Conservation (phyloP, 805 yeast species). For the Sugiyamaella mastotermitis region DNA sequence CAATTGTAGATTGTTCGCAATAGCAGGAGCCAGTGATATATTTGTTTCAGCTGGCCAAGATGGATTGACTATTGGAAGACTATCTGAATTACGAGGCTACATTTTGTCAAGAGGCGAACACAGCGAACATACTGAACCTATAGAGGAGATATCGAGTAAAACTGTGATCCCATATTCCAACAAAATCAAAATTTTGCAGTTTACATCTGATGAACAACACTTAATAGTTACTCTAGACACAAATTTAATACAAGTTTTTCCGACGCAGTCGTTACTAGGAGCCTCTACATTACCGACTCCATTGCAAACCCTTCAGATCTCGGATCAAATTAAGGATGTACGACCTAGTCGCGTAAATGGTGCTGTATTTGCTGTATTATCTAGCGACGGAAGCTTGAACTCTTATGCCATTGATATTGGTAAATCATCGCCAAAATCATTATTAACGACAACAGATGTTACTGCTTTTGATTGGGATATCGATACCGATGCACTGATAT, state of each 20-base stretch:
- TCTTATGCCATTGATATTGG: no score
- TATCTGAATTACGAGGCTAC: conserved; percentile 16
- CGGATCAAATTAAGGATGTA: conserved; percentile 10
- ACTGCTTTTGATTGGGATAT: no score
- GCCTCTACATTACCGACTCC: not conserved
- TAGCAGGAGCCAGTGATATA: conserved; percentile 21
- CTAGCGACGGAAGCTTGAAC: conserved; percentile 7
- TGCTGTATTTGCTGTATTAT: conserved; percentile 13
- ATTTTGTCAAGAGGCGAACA: not conserved
- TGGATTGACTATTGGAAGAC: conserved; percentile 18
- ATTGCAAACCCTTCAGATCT: not conserved
- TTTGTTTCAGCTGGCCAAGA: conserved; percentile 22
- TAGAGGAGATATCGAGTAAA: not conserved
- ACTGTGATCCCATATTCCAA: conserved; percentile 3
- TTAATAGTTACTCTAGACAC: conserved; percentile 13
- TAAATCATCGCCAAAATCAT: no score
- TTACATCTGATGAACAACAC: conserved; percentile 23
- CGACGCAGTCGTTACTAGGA: conserved; percentile 1
- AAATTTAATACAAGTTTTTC: conserved; percentile 14
- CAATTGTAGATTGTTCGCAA: conserved; percentile 19
- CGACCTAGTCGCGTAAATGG: conserved; percentile 16
- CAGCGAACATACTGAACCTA: not conserved
- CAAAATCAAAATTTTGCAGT: conserved; percentile 14
- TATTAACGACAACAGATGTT: no score
- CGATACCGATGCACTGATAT: no score